Evolutionary conservation across 805 yeast species (phyloP).

Genomic region (Suhomyces tanzawaensis): DNA sequence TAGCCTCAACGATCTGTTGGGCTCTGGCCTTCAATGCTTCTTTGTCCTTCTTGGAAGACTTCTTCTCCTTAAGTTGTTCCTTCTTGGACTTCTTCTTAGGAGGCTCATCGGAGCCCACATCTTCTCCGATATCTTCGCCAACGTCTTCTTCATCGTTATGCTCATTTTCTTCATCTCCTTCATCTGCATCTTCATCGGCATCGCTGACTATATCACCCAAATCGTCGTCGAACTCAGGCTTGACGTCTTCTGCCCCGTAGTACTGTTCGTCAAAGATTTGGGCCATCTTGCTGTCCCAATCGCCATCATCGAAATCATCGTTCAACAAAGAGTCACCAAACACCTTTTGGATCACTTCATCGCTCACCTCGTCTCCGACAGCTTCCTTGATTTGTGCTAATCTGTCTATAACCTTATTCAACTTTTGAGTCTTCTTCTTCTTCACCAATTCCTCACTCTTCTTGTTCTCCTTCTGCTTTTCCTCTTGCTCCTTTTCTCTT

Average conservation of each 20-base stretch:
- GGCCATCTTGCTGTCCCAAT: conserved; percentile 87
- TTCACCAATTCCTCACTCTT: conserved; percentile 60
- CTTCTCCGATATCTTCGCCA: conserved; percentile 9
- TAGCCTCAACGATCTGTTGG: conserved; percentile 73
- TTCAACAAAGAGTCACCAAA: conserved; percentile 76
- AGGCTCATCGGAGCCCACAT: conserved; percentile 15
- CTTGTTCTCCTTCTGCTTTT: conserved; percentile 48
- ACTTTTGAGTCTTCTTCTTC: conserved; percentile 71
- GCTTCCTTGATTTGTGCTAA: conserved; percentile 62
- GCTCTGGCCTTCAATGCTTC: conserved; percentile 64
- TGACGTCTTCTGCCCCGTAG: conserved; percentile 50
- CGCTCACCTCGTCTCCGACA: conserved; percentile 61
- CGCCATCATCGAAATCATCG: conserved; percentile 84
- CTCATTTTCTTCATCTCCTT: conserved; percentile 19
- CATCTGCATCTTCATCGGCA: conserved; percentile 20
- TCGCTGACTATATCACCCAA: conserved; percentile 23
- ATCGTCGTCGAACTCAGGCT: conserved; percentile 68
- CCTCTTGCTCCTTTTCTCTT: conserved; percentile 68
- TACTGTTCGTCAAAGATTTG: conserved; percentile 83
- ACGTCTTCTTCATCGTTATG: conserved; percentile 18
- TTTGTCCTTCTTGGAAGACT: conserved; percentile 59
- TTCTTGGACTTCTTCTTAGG: conserved; percentile 46
- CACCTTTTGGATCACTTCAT: conserved; percentile 57
- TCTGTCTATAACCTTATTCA: conserved; percentile 74
- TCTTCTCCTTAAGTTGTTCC: conserved; percentile 56